Conservation (phyloP, 75 land plant genomes). For the Pinus tabuliformis region DNA sequence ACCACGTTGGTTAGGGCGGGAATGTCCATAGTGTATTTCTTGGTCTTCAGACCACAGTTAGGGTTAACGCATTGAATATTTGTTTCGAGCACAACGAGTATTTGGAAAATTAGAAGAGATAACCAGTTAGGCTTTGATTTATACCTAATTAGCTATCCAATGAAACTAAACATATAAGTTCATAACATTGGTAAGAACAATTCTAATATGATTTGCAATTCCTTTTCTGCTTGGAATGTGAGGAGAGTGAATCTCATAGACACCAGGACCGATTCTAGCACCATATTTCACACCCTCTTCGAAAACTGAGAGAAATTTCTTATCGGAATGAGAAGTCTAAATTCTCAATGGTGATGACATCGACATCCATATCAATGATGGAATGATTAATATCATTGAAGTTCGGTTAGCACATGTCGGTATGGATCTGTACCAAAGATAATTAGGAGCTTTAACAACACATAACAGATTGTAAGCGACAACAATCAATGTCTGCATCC, state of each 20-base stretch:
- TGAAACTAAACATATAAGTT: not conserved
- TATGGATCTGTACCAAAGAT: conserved; percentile 54
- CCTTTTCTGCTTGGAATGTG: conserved; percentile 73
- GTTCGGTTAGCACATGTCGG: conserved; percentile 87
- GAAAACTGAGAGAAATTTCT: conserved; percentile 83
- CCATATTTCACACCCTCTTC: conserved; percentile 77
- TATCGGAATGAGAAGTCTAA: conserved; percentile 81
- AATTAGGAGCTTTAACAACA: not conserved
- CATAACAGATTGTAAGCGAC: not conserved
- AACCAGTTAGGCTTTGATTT: not conserved
- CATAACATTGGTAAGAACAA: conserved; percentile 11
- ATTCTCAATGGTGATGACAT: conserved; percentile 87
- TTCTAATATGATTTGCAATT: conserved; percentile 77
- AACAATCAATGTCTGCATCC: not conserved
- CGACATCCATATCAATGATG: conserved; percentile 87
- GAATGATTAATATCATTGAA: conserved; percentile 88
- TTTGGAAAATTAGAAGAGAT: conserved; percentile 6
- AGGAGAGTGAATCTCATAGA: conserved; percentile 85
- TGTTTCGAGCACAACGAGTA: conserved; percentile 77
- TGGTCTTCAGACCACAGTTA: conserved; percentile 81
- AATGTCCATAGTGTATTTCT: conserved; percentile 71
- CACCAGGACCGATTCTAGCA: conserved; percentile 85
- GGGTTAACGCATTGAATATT: conserved; percentile 85
- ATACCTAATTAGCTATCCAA: not conserved
- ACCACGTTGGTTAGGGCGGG: conserved; percentile 80